Evolutionary conservation across 164 flowering plant species (phyloP).

Genomic region (Magnolia sinica): DNA sequence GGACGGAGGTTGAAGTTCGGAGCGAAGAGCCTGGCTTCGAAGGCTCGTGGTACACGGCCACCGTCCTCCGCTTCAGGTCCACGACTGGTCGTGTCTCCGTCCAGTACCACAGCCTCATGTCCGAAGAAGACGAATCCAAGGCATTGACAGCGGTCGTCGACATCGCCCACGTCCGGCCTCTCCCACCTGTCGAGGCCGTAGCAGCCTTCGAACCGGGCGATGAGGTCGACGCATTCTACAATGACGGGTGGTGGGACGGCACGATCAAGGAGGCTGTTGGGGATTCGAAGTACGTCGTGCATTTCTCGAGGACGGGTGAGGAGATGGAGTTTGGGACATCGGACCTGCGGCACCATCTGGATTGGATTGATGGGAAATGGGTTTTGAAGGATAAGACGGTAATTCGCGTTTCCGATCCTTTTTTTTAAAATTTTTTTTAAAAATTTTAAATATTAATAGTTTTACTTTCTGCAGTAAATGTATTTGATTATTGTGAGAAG

Average conservation of each 20-base stretch:
- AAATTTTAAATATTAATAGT: not conserved
- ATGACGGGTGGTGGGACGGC: constrained; percentile 94
- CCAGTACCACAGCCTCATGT: constrained; percentile 49
- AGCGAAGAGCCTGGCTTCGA: constrained; percentile 74
- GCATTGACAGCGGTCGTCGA: constrained; percentile 56
- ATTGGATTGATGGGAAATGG: constrained; percentile 79
- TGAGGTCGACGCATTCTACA: constrained; percentile 73
- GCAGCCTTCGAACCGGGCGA: constrained; percentile 34
- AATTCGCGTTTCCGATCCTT: not conserved
- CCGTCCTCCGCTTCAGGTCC: constrained; percentile 17
- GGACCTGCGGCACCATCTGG: constrained; percentile 57
- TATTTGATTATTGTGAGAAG: too few species aligned
- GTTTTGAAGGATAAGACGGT: constrained; percentile 14
- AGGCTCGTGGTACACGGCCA: constrained; percentile 75
- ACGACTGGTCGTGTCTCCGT: constrained; percentile 38
- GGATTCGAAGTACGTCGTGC: constrained; percentile 39
- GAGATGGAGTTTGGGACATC: constrained; percentile 40
- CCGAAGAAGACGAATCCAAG: constrained; percentile 48
- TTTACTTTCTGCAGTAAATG: too few species aligned
- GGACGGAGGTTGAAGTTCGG: constrained; percentile 56
- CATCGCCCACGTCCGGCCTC: constrained; percentile 50
- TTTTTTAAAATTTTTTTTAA: not conserved
- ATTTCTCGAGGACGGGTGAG: constrained; percentile 48
- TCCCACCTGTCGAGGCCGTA: constrained; percentile 40
- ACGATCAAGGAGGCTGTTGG: constrained; percentile 42